Evolutionary conservation across 192 early-diverging fungal species (phyloP), one percentile per base, ranked within the genome.

Genomic region (Coemansia sp.): DNA sequence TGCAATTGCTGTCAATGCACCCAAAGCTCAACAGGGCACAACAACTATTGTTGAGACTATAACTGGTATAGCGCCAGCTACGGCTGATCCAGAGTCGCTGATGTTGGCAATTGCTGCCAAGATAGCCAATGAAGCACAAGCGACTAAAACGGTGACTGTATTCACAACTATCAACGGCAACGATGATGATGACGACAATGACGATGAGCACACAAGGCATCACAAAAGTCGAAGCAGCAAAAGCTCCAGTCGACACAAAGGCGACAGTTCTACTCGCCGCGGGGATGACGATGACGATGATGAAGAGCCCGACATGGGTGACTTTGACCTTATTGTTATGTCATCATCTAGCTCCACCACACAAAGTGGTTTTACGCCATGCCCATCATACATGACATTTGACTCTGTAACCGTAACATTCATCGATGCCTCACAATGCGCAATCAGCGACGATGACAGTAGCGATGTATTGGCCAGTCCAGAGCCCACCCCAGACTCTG

Each of bases 101-200:
- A 58, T 65, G 56, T 2, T 16, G 8, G 47, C 31, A 7, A 65
- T 65, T 23, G 52, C 47, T n/a, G 53, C 51, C 10, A 21, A 22
- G 8, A 29, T 27, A n/a, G 25, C 26, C 14, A 5, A 53, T 23
- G 21, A 53, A 0, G 23, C 53, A 29, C 26, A 12, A 14, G 27
- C 26, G 11, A 55, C 53, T 12, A 12, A 27, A 29, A 55, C 53
- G 2, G 25, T 55, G 16, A 55, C 53, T 1, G n/a, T 35, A 29
- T 55, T 29, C 5, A 7, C 25, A 14, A 55, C 53, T 12, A 10
- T 29, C 5, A 8, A 23, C 25, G 52, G 29, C 43, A 5, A 47
- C 5, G n/a, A 47, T 17, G n/a, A 17, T 14, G 53, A 31, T 8
- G 48, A 19, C 48, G 48, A 49, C 4, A 6, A 21, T 8, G n/a